Conservation (phyloP, 2,329 filamentous ascomycete species). For the Chaetomium olivaceum region DNA sequence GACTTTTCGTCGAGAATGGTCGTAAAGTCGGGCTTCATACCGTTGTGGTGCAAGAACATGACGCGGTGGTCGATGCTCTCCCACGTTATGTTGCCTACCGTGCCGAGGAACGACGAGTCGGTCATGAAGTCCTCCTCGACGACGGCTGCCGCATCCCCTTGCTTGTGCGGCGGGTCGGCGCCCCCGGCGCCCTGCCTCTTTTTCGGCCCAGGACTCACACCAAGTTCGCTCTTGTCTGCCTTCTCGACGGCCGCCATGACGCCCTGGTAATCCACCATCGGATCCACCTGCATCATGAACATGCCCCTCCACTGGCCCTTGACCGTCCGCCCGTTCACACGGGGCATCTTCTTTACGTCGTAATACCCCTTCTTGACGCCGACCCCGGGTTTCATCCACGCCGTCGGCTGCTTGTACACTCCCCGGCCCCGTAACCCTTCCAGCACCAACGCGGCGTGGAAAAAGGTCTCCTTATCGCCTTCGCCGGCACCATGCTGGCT, state of each 20-base stretch:
- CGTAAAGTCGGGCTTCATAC: conserved; percentile 41
- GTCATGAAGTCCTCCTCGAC: conserved; percentile 15
- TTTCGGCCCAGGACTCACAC: background rate
- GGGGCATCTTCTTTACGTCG: conserved; percentile 26
- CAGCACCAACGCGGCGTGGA: conserved; percentile 46
- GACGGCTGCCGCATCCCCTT: too few species aligned
- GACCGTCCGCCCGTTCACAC: conserved; percentile 16
- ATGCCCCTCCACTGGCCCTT: conserved; percentile 22
- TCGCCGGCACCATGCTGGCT: conserved; percentile 46
- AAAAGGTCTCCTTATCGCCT: conserved; percentile 53
- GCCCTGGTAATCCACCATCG: conserved; percentile 26
- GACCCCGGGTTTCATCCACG: conserved; percentile 20
- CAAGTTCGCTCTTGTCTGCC: conserved; percentile 9
- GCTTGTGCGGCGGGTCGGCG: too few species aligned
- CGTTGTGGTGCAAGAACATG: conserved; percentile 43
- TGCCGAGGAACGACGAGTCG: conserved; percentile 20
- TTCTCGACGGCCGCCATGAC: conserved; percentile 28
- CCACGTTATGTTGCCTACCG: conserved; percentile 10
- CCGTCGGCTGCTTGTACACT: conserved; percentile 15
- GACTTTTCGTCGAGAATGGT: conserved; percentile 30
- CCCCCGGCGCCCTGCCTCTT: background rate
- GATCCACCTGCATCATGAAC: conserved; percentile 29
- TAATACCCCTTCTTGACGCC: conserved; percentile 28
- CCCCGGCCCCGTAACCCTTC: conserved; percentile 40
- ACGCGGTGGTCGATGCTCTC: conserved; percentile 25